Conservation (phyloP, 495 filamentous ascomycete species). For the Tuber umbilicatum region DNA sequence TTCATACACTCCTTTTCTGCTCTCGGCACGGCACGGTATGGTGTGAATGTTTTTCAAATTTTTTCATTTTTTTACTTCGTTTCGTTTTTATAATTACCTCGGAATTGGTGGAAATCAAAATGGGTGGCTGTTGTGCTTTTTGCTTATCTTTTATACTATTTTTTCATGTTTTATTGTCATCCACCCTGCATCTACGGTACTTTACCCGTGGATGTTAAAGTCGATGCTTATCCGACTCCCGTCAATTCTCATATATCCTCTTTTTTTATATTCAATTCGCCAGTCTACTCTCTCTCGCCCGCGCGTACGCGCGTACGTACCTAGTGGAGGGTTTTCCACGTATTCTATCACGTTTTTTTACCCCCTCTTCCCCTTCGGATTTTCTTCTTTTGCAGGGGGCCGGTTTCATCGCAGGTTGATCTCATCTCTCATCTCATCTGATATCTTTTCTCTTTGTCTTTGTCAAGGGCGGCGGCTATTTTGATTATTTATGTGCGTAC, state of each 20-base stretch:
- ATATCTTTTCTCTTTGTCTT: neutral
- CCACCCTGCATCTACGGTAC: neutral
- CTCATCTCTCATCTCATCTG: neutral
- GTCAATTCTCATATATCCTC: neutral
- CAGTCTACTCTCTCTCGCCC: neutral
- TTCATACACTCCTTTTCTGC: neutral
- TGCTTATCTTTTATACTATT: constrained; percentile 16
- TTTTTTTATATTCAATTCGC: neutral
- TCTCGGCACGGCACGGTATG: neutral
- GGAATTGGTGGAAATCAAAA: constrained; percentile 14
- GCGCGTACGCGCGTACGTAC: no score
- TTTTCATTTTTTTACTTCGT: neutral
- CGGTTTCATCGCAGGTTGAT: neutral
- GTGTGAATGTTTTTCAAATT: neutral
- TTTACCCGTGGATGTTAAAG: neutral
- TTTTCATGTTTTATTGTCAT: constrained; percentile 3
- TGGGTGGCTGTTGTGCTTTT: constrained; percentile 31
- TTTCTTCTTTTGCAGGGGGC: neutral
- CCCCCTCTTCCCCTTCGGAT: neutral
- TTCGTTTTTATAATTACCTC: neutral
- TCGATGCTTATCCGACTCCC: neutral
- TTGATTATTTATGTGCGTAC: neutral
- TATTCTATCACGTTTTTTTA: neutral
- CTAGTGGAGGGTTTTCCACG: neutral
- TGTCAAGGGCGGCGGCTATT: neutral